Base-by-base conservation (phyloP, 2,329 filamentous ascomycete species). In the Claviceps paspali region DNA sequence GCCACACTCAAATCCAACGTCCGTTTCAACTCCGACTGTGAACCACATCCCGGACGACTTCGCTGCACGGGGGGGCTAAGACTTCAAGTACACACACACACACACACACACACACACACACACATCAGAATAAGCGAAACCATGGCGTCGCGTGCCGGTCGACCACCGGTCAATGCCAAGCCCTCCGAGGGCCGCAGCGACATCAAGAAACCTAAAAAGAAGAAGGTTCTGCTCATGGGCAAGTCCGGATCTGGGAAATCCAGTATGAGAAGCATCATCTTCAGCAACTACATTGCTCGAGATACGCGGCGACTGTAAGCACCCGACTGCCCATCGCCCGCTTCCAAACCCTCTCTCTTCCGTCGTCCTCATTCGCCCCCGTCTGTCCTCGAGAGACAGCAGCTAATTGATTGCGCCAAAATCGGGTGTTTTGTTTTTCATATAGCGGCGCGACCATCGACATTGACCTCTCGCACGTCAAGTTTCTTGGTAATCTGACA, bases 251-350 rank as follows among this genome's bases (percentile, higher is more conserved):
- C 88, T 0, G 91, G 91, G 38, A 98, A 98, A 63, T 95, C 87
- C 29, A 95, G 86, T 39, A 98, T 98, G 91, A 76, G 91, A 45
- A 91, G 82, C 53, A 96, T 98, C 54, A 95, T 98, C 57, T 98
- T 98, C 63, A 94, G 84, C 67, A 96, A 96, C 61, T 96, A 95
- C 57, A 87, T 96, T 46, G 91, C 91, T 39, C 86, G 92, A 54
- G 91, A 98, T 59, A 94, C 94, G 6, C 73, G 91, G 28, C 70
- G 91, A 41, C 67, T 98, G 69, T 73, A 52, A 55, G 68, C 56
- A 17, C 21, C 12, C 33, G 17, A 14, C 14, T 24, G 3, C 10
- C 18, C n/a, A n/a, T n/a, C n/a, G n/a, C n/a, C n/a, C n/a, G n/a
- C n/a, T n/a, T n/a, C n/a, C n/a, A n/a, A n/a, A n/a, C 11, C 18